Conservation (phyloP, 306 rosid genomes). For the Elaeagnus macrophylla region DNA sequence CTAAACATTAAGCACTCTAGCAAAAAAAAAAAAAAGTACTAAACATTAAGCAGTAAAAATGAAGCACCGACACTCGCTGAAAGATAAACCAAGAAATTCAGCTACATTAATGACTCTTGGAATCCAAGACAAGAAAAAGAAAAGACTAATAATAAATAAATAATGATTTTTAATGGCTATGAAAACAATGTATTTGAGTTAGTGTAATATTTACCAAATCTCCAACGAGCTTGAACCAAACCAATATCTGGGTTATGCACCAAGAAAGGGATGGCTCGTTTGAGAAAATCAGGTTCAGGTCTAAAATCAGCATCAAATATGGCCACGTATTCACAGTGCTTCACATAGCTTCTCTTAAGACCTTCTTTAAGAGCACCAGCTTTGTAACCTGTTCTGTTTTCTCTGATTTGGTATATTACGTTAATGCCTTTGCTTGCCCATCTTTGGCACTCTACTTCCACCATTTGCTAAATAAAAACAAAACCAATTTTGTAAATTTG, state of each 20-base stretch:
- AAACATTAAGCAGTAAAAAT: too few relatives aligned
- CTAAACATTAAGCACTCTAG: too few relatives aligned
- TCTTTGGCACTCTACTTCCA: conserved; percentile 84
- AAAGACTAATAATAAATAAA: too few relatives aligned
- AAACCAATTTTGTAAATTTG: conserved; percentile 12
- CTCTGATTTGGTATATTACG: conserved; percentile 84
- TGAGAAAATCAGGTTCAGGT: conserved; percentile 86
- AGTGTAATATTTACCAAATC: conserved; percentile 55
- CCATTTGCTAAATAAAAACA: conserved; percentile 64
- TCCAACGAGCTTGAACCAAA: conserved; percentile 94
- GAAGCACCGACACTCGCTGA: too few relatives aligned
- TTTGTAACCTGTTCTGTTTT: conserved; percentile 72
- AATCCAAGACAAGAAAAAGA: too few relatives aligned
- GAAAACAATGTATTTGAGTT: too few relatives aligned
- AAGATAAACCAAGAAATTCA: too few relatives aligned
- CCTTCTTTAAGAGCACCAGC: conserved; percentile 98
- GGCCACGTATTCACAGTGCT: conserved; percentile 81
- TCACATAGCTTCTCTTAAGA: conserved; percentile 73
- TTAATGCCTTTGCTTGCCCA: conserved; percentile 95
- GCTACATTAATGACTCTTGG: too few relatives aligned
- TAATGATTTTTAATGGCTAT: too few relatives aligned
- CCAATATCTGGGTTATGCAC: conserved; percentile 77
- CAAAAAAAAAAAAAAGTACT: too few relatives aligned
- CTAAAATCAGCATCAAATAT: conserved; percentile 93
- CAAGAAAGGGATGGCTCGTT: conserved; percentile 84